Base-by-base conservation (phyloP, 2,329 filamentous ascomycete species). In the Nigrograna mackinnonii region DNA sequence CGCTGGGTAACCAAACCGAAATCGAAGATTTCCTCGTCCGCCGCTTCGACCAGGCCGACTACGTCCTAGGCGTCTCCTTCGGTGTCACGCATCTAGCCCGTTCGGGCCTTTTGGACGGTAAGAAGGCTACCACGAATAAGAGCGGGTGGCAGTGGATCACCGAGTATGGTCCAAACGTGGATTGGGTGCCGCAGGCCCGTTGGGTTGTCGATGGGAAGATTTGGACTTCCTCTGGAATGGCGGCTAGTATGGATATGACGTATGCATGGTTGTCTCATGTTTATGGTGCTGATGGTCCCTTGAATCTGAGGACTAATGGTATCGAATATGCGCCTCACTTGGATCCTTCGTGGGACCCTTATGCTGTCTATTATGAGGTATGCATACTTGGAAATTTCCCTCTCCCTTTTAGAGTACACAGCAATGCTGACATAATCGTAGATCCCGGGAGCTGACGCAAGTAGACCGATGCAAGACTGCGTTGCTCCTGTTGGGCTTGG, bases 41-140 rank as follows among this genome's bases (percentile, higher is more conserved):
- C 36, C 5, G 39, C 31, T 19, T 28, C 39, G 4, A 41, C 33
- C 33, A 57, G 9, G 59, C 84, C 9, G 18, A 77, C 45, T 76
- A 79, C 45, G 56, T 86, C 20, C 71, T 87, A 33, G 83, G 81
- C 0, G 74, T 87, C 2, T 87, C 84, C 62, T 87, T 82, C 1
- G 84, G 84, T 0, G 70, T 79, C 1, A 74, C 74, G 1, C 58
- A 84, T 3, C 73, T 77, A 0, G 83, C 83, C 0, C 65, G 68
- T 22, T 68, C 82, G 0, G 84, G 84, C 0, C 60, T 86, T 2
- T 59, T 87, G 17, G 75, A 85, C 44, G 78, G 79, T 0, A 72
- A 68, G 44, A 66, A 73, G 5, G 85, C 82, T 2, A 87, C 85
- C 3, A 84, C 81, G 13, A 87, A 87, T 57, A 87, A 87, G 65